phyloP scores from a whole-genome alignment of 1,139 yeast species.

The Geotrichum reessii region DNA sequence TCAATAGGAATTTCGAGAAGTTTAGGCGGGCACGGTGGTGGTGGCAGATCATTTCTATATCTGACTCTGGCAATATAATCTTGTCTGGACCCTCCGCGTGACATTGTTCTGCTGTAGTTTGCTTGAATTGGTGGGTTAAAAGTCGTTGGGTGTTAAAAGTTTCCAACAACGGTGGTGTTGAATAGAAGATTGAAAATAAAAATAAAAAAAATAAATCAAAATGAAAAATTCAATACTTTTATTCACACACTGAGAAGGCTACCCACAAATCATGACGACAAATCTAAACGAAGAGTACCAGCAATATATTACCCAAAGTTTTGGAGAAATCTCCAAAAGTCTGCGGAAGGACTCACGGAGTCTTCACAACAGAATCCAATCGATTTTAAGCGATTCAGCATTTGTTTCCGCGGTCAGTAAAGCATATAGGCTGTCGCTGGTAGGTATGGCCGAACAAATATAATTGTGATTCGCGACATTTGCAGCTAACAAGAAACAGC shows the following conservation, averaged over 20 bases:
- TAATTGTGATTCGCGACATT: not conserved
- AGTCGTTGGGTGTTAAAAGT: not conserved
- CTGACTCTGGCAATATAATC: constrained; percentile 85
- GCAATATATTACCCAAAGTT: constrained; percentile 20
- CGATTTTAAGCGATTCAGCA: constrained; percentile 56
- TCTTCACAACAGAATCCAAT: constrained; percentile 58
- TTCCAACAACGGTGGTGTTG: constrained; percentile 2
- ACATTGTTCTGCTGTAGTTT: constrained; percentile 20
- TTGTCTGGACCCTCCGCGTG: constrained; percentile 43
- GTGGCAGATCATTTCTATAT: constrained; percentile 82
- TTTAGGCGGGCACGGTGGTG: constrained; percentile 91
- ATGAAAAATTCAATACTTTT: not conserved
- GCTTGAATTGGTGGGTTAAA: not conserved
- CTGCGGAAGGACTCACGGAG: constrained; percentile 50
- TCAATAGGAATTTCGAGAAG: constrained; percentile 51
- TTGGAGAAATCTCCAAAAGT: constrained; percentile 20
- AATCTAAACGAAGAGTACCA: constrained; percentile 13
- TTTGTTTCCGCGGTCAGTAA: constrained; percentile 39
- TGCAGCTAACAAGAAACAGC: constrained; percentile 39
- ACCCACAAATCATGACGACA: not conserved
- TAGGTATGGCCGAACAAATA: constrained; percentile 30
- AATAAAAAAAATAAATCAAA: not conserved
- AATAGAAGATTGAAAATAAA: not conserved
- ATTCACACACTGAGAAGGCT: not conserved
- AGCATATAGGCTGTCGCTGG: constrained; percentile 34